phyloP scores from a whole-genome alignment of 306 rosid species.

The Cicer cuneatum region DNA sequence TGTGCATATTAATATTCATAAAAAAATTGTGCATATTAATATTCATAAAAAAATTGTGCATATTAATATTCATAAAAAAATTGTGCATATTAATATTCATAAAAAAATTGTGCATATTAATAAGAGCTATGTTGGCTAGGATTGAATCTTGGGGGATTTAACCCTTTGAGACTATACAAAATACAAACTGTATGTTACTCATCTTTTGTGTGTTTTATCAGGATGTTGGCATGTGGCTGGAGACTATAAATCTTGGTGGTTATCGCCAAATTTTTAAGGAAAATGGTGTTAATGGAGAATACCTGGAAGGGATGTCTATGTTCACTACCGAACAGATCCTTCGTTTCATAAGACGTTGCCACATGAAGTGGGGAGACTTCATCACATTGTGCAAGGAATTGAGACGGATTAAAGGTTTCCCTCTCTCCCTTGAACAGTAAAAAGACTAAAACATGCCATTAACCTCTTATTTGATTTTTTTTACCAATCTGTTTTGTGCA shows the following conservation, averaged over 20 bases:
- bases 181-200: not conserved
- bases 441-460: conserved; percentile 32
- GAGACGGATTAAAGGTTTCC: conserved; percentile 93
- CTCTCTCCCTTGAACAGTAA: conserved; percentile 14
- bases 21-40: not conserved
- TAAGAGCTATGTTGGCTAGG: conserved; percentile 25
- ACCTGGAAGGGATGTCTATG: conserved; percentile 99
- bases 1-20: not conserved
- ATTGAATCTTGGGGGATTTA: conserved; percentile 11
- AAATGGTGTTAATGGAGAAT: conserved; percentile 97
- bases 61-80: no score
- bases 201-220: conserved; percentile 48
- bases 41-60: not conserved
- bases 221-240: conserved; percentile 99
- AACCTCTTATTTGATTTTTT: conserved; percentile 7
- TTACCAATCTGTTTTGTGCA: conserved; percentile 5
- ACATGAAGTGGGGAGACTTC: conserved; percentile 99
- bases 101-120: not conserved
- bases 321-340: conserved; percentile 98
- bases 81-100: not conserved
- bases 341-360: conserved; percentile 96
- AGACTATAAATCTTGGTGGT: conserved; percentile 89
- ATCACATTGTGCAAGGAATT: conserved; percentile 96
- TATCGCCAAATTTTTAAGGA: conserved; percentile 91
- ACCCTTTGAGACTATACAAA: conserved; percentile 7